Conservation (phyloP, 106 monocot genomes). For the Narthecium ossifragum region DNA sequence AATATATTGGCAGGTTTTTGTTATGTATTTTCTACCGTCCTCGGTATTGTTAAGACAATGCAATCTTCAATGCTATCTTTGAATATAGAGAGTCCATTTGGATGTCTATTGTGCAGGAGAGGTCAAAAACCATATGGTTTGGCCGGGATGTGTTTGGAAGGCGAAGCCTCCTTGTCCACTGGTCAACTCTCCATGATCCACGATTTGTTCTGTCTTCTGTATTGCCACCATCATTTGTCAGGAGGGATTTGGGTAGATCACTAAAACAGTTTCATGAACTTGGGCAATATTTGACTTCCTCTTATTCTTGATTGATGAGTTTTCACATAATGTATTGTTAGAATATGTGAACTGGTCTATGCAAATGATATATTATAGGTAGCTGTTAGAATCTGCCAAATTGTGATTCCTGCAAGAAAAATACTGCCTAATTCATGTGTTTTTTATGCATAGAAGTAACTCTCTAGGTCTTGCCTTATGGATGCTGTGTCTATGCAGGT, state of each 20-base stretch:
- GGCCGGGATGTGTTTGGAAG: slow-evolving; percentile 96
- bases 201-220: slow-evolving; percentile 79
- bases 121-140: slow-evolving; percentile 81
- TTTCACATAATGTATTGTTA: too few relatives aligned
- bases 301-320: too few relatives aligned
- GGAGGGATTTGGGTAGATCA: slow-evolving; percentile 37
- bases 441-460: neutral
- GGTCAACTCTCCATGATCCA: slow-evolving; percentile 61
- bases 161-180: slow-evolving; percentile 82
- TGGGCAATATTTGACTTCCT: too few relatives aligned
- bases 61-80: too few relatives aligned
- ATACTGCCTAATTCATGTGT: neutral
- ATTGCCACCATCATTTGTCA: slow-evolving; percentile 31
- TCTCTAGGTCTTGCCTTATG: neutral
- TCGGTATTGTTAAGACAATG: too few relatives aligned
- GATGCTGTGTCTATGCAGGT: slow-evolving; percentile 25
- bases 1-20: slow-evolving; percentile 73
- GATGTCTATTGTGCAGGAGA: slow-evolving; percentile 27
- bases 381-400: too few relatives aligned
- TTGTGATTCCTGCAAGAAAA: neutral
- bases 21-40: neutral
- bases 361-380: too few relatives aligned
- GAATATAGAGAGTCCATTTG: too few relatives aligned
- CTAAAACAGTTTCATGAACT: too few relatives aligned
- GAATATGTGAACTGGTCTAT: too few relatives aligned